Evolutionary conservation across 2,329 filamentous ascomycete genomes (phyloP), one percentile per base, ranked within the genome.

Genomic region (Tolypocladium tundrense): DNA sequence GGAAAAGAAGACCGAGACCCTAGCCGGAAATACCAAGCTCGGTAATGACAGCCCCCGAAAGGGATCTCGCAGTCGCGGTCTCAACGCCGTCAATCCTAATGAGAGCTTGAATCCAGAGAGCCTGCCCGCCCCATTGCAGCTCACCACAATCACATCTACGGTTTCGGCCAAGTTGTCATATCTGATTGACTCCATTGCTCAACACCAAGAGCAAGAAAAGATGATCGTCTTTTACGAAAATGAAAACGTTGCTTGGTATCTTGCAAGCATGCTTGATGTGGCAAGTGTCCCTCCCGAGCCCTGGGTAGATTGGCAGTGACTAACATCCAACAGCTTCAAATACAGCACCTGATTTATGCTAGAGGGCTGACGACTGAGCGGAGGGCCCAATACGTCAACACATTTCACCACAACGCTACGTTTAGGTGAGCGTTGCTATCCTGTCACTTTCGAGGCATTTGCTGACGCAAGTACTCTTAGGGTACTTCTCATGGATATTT

Each of bases 161-260:
- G 84, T 86, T 0, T 97, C 92, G 0, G 85, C 89, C 0, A 97
- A 97, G 70, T 77, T 97, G 3, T 92, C 88, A 3, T 96, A 97
- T 66, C 76, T 97, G 7, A 75, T 96, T 21, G 87, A 91, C 57
- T 79, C 83, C 39, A 85, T 97, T 14, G 71, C 86, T 6, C 76
- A 81, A 56, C 78, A 92, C 60, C 84, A 94, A 56, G 71, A 78
- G 1, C 73, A 80, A 0, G 91, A 96, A 66, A 96, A 97, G 71
- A 94, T 95, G 4, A 84, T 97, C 56, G 82, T 97, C 11, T 97
- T 97, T 70, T 97, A 96, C 69, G 91, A 96, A 60, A 88, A 88
- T 39, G 88, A 94, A 60, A 93, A 96, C 64, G 81, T 88, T 2
- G 92, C 91, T 1, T 96, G 84, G 70, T 96, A 95, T 73, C 82